Evolutionary conservation across 2,329 filamentous ascomycete genomes (phyloP), one percentile per base, ranked within the genome.

Genomic region (Claviceps purpurea): DNA sequence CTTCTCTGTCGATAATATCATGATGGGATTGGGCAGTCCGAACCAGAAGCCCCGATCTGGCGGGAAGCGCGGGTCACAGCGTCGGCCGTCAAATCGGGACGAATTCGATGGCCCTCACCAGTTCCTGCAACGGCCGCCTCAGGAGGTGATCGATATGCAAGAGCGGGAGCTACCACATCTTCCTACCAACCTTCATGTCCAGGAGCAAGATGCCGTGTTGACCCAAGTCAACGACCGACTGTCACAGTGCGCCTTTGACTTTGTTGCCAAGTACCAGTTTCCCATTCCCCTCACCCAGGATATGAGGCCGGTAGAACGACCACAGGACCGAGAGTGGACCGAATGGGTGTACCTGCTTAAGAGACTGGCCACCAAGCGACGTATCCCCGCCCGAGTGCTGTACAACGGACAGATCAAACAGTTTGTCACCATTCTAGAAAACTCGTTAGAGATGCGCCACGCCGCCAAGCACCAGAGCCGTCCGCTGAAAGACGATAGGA

Each of bases 341-440:
- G 88, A 94, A 70, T 94, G 88, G 88, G 88, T 91, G 52, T 89
- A 90, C 66, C 77, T 94, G 54, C 74, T 94, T 59, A 93, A 93
- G 70, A 78, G 87, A 49, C 77, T 94, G 54, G 88, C 88, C 37
- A 94, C 88, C 38, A 93, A 91, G 71, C 79, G 88, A 58, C 81
- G 88, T 56, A 91, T 94, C 59, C 88, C 88, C 5, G 86, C 88
- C 47, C 77, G 87, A 52, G 85, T 93, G 20, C 73, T 94, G 44
- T 93, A 91, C 73, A 87, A 93, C 65, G 86, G 87, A 54, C 88
- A 94, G 70, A 94, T 94, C 70, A 93, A 91, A 70, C 87, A 93
- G 68, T 82, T 94, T 67, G 85, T 93, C 58, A 93, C 88, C 43
- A 86, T 93, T 34, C 71, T 94, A 60, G 88, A 94, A 64, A 94